A percentile compares a stretch with the other conserved stretches of the same genome.
Evolutionary conservation across 176 grass and related monocot species (phyloP).

Genomic region (Sorghum bicolor): Sorghum_bicolor_NCBIv3 NC_012878.2:50459501-50460000

Average conservation of each 20-base stretch:
- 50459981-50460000: not conserved
- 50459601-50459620: not conserved
- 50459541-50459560: not conserved
- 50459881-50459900: not conserved
- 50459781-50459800: not conserved
- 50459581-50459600: not conserved
- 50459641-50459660: not conserved
- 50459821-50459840: not conserved
- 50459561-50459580: not conserved
- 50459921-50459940: slow-evolving; percentile 4
- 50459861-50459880: not conserved
- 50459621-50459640: not conserved
- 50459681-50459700: not conserved
- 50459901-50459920: not conserved
- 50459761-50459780: not conserved
- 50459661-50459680: not conserved
- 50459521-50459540: not conserved
- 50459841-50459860: not conserved
- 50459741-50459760: not conserved
- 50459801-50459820: not conserved
- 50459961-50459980: not conserved
- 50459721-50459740: not conserved
- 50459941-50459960: not conserved
- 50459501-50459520: not conserved
- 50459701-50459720: not conserved